Percentiles rank a stretch among this genome's conserved stretches.
Evolutionary conservation across 2,329 filamentous ascomycete species (phyloP).

Genomic region (Sporothrix phasma): DNA sequence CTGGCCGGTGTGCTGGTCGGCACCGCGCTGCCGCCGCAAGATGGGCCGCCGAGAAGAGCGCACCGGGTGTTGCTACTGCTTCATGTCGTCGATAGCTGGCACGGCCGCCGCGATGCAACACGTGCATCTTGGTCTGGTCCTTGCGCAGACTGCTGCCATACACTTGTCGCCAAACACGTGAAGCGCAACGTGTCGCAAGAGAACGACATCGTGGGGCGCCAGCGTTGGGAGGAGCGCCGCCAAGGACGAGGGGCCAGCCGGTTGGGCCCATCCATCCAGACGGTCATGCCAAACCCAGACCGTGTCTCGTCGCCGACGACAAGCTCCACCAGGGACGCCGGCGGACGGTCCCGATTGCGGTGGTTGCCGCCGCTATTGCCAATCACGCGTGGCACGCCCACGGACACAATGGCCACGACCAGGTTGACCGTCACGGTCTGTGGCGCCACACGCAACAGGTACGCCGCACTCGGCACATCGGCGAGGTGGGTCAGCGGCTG

Average conservation of each 20-base stretch:
- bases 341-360: neutral
- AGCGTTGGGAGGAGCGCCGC: conserved; percentile 35
- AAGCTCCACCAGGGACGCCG: conserved; percentile 61
- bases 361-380: neutral
- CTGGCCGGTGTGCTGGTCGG: neutral
- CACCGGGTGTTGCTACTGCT: neutral
- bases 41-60: conserved; percentile 46
- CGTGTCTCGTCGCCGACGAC: conserved; percentile 78
- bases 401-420: conserved; percentile 67
- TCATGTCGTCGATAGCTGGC: conserved; percentile 41
- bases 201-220: conserved; percentile 63
- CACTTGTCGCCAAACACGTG: conserved; percentile 66
- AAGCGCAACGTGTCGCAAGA: conserved; percentile 71
- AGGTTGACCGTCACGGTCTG: conserved; percentile 76
- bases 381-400: conserved; percentile 39
- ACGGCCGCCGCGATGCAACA: conserved; percentile 46
- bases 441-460: conserved; percentile 58
- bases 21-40: conserved; percentile 30
- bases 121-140: conserved; percentile 57
- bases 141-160: conserved; percentile 74
- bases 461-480: conserved; percentile 56
- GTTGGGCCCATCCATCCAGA: conserved; percentile 53
- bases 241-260: conserved; percentile 23
- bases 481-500: conserved; percentile 51
- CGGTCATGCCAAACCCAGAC: conserved; percentile 69